Conservation (phyloP, 345 rosid genomes). For the Linum tenue region DNA sequence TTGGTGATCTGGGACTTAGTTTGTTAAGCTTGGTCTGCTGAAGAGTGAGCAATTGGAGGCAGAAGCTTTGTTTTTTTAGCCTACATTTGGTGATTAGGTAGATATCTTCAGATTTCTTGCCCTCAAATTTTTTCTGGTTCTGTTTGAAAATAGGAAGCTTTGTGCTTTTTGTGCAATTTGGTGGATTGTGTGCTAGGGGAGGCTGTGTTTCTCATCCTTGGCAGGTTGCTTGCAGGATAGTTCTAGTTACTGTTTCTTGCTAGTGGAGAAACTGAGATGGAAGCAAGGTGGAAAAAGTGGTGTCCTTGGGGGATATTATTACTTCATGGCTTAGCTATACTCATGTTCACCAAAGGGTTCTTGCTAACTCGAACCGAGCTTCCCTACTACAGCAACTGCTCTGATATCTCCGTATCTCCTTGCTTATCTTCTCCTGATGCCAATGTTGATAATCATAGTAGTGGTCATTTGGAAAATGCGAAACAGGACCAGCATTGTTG, state of each 20-base stretch:
- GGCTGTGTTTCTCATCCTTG: neutral
- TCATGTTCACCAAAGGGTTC: slow-evolving; percentile 73
- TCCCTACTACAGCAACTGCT: slow-evolving; percentile 54
- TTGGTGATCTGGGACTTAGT: too few species aligned
- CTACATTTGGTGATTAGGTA: too few species aligned
- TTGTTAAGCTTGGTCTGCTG: too few species aligned
- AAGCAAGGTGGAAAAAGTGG: slow-evolving; percentile 9
- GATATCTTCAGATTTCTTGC: too few species aligned
- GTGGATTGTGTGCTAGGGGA: neutral
- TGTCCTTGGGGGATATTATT: slow-evolving; percentile 20
- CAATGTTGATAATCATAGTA: slow-evolving; percentile 1
- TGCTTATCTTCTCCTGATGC: slow-evolving; percentile 23
- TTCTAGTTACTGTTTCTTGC: neutral
- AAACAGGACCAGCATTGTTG: slow-evolving; percentile 31
- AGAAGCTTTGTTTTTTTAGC: too few species aligned
- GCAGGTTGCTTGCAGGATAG: neutral
- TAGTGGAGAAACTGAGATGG: neutral
- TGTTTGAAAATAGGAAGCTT: too few species aligned
- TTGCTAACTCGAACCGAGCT: slow-evolving; percentile 91
- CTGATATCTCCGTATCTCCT: slow-evolving; percentile 58
- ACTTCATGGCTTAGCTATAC: slow-evolving; percentile 50
- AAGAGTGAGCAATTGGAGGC: too few species aligned
- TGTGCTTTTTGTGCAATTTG: neutral
- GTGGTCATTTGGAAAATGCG: neutral
- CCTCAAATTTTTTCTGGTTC: too few species aligned